Conservation (phyloP, 345 rosid species). For the Acer negundo region DNA sequence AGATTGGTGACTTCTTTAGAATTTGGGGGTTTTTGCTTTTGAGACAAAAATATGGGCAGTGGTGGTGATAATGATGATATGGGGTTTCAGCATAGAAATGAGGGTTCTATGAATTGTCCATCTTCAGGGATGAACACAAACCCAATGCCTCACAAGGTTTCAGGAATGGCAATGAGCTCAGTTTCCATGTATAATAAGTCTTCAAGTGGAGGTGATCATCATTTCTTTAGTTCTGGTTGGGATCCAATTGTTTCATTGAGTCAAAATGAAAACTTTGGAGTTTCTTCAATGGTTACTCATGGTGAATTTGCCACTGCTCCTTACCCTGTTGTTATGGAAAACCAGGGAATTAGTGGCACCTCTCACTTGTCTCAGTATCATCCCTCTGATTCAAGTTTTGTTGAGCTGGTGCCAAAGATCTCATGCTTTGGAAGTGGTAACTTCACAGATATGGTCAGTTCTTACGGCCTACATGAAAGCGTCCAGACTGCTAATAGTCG, state of each 20-base stretch:
- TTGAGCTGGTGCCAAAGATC: constrained; percentile 54
- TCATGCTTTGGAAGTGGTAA: constrained; percentile 58
- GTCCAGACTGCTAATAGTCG: constrained; percentile 35
- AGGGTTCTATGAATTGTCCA: constrained; percentile 40
- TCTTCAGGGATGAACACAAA: constrained; percentile 46
- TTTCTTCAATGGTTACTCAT: constrained; percentile 56
- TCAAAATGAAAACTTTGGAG: constrained; percentile 48
- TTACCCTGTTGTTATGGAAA: constrained; percentile 55
- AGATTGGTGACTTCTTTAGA: constrained; percentile 22
- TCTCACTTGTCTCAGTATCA: constrained; percentile 53
- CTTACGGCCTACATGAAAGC: constrained; percentile 44
- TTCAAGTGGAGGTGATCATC: constrained; percentile 40
- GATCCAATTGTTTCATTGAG: constrained; percentile 58
- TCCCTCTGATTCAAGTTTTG: constrained; percentile 59
- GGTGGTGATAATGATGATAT: constrained; percentile 56
- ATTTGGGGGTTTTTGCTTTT: constrained; percentile 33
- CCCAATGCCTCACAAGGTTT: constrained; percentile 38
- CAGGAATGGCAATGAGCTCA: constrained; percentile 41
- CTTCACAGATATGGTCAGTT: constrained; percentile 58
- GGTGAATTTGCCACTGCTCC: constrained; percentile 53
- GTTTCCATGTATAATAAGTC: constrained; percentile 48
- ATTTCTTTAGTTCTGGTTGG: constrained; percentile 81
- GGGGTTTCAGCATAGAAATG: constrained; percentile 53
- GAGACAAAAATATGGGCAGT: constrained; percentile 53
- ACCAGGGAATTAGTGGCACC: constrained; percentile 51